Evolutionary conservation across 78 protist species (phyloP), one percentile per base, ranked within the genome.

Genomic region (Cavenderia fasciculata): DNA sequence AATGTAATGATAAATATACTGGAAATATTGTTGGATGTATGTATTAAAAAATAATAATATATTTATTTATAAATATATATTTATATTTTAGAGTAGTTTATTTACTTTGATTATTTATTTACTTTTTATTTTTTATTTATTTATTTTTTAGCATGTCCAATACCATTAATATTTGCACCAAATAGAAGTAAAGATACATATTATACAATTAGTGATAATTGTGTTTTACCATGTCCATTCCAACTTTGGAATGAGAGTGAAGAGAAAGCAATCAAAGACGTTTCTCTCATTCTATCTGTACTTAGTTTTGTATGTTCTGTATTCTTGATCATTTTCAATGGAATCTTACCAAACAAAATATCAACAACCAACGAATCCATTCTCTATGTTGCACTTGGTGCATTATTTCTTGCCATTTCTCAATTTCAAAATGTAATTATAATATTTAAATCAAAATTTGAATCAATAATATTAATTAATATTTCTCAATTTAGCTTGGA

Each of bases 261-360:
- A 70, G 47, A 70, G 11, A 23, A 34, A 1, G 12, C 6, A 36
- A 38, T 70, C 3, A 21, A 44, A 33, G 2, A 12, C 25, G 10
- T 49, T 11, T 27, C 47, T 51, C 23, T 33, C n/a, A 21, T 29
- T 4, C 51, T 70, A 16, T n/a, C 46, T 49, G 2, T 61, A 1
- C 2, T 70, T 10, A 61, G 73, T 46, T 76, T 76, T 33, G 8
- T 76, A 16, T 61, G 43, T 18, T 56, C 52, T 12, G 4, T 51
- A 1, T 46, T 47, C 6, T 44, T 76, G 61, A 49, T 76, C 31
- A 36, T 76, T 25, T 62, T 71, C 18, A 61, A 44, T 63, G 73
- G 74, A 5, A 65, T 76, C 2, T 12, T 76, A 34, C 62, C 87
- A 19, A 76, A 76, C 25, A 44, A 46, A 36, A 36, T 62, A 12